Evolutionary conservation across 768 basidiomycete genomes (phyloP), one percentile per base, ranked within the genome.

Genomic region (Xerocomellus dryophilus): DNA sequence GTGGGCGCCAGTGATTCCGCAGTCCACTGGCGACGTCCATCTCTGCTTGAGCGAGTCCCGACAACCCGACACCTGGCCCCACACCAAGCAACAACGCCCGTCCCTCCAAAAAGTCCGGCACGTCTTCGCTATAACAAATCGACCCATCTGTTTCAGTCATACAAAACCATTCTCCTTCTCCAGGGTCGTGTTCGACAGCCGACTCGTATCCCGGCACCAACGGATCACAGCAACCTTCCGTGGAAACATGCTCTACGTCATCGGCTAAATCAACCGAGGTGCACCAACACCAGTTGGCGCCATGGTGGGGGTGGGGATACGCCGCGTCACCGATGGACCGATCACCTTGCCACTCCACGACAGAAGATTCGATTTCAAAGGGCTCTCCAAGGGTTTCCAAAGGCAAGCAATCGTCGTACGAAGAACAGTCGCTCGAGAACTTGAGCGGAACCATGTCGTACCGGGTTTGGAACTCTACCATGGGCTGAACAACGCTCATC

Each of bases 1-100:
- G 80, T 0, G 84, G 88, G 23, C 76, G 71, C 88, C 88, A 90
- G 63, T 90, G 86, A 25, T 74, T 76, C 47, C 71, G 78, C 57
- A 90, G 65, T 43, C 61, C 66, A 51, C 70, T 79, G 12, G 77
- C 85, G 8, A 90, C 86, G 65, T 86, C 83, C 45, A 73, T 74
- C 67, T 90, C 88, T 7, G 74, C 80, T n/a, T 66, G 67, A 17
- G 73, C 69, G 21, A 81, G 56, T 35, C 69, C 70, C n/a, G 62
- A 60, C 43, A 54, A 7, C n/a, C 55, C 48, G 25, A 54, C 60
- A 18, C 18, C 47, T 38, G 27, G 35, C 47, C 57, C 35, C n/a
- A 73, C 61, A 5, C 80, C 80, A 54, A 74, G 61, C 29, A 86
- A 68, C 51, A 85, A 61, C 5, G 76, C 74, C 3, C 80, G 79